These are phyloP conservation scores for Leccinum truebloodii DNA, from an alignment of 768 basidiomycete species.

Conservation along the genomic window DNA sequence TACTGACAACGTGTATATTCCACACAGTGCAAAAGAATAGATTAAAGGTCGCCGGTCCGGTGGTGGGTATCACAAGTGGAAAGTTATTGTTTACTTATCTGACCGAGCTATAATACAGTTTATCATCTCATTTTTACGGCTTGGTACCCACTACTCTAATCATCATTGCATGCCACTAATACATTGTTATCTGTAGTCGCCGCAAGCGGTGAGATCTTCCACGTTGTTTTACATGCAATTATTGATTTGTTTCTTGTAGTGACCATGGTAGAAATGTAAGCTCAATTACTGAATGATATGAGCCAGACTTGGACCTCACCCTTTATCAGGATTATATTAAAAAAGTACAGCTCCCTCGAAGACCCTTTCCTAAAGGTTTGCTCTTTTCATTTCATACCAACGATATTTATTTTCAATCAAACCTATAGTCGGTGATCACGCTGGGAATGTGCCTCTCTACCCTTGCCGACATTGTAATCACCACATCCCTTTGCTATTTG, in stretches of 20 bases:
- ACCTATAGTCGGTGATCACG: slow-evolving; percentile 45
- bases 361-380: slow-evolving; percentile 13
- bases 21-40: slow-evolving; percentile 16
- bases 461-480: slow-evolving; percentile 47
- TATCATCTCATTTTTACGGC: slow-evolving; percentile 17
- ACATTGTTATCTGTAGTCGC: slow-evolving; percentile 9
- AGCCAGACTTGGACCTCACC: neutral
- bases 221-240: neutral
- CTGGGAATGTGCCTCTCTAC: slow-evolving; percentile 47
- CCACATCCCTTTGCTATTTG: slow-evolving; percentile 41
- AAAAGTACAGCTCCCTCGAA: slow-evolving; percentile 10
- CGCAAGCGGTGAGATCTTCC: slow-evolving; percentile 19
- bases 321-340: slow-evolving; percentile 15
- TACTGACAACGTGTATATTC: neutral
- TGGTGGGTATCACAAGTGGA: slow-evolving; percentile 12
- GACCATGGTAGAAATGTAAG: slow-evolving; percentile 24
- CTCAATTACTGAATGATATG: neutral
- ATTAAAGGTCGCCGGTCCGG: slow-evolving; percentile 13
- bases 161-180: neutral
- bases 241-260: slow-evolving; percentile 14
- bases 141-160: slow-evolving; percentile 12
- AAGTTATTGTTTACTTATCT: neutral
- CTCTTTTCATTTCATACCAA: neutral
- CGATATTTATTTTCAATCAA: neutral
- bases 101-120: slow-evolving; percentile 9